A percentile compares a stretch with the other conserved stretches of the same genome.
Evolutionary conservation across 31 red algal species (phyloP).

Genomic region (Porphyra umbilicalis): DNA sequence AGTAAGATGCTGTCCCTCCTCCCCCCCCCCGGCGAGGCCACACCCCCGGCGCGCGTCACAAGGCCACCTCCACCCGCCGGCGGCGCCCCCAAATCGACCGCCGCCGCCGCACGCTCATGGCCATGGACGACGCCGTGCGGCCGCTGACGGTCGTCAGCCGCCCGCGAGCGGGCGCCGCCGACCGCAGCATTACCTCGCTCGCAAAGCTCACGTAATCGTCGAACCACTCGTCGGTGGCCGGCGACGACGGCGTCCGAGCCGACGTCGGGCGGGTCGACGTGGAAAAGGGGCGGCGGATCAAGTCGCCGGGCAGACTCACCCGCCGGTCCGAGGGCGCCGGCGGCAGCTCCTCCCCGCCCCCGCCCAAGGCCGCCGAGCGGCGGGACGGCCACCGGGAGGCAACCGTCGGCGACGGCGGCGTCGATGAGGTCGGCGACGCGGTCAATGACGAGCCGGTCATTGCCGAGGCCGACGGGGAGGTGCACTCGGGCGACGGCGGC

Average conservation of each 20-base stretch:
- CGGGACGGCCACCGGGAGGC: background rate
- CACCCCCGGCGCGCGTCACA: too few relatives aligned
- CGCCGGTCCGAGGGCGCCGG: background rate
- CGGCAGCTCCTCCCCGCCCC: background rate
- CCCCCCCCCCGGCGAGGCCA: background rate
- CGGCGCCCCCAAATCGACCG: too few relatives aligned
- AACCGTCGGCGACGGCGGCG: background rate
- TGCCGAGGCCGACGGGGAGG: background rate
- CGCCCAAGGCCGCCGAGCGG: background rate
- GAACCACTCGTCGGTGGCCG: background rate
- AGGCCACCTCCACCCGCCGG: background rate
- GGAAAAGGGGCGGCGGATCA: background rate
- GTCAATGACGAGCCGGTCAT: background rate
- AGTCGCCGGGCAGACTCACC: background rate
- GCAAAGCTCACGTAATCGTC: background rate
- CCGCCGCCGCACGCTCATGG: too few relatives aligned
- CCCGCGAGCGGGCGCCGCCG: background rate
- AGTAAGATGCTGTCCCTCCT: too few relatives aligned
- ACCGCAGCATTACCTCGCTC: background rate
- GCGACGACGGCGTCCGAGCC: background rate
- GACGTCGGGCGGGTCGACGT: background rate
- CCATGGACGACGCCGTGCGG: too few relatives aligned
- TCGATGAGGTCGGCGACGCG: background rate
- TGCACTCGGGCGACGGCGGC: background rate
- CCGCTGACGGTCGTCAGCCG: background rate